Percentiles rank a stretch among this genome's conserved stretches.
phyloP scores from a whole-genome alignment of 2,329 filamentous ascomycete species.

The Penicillium sp. region DNA sequence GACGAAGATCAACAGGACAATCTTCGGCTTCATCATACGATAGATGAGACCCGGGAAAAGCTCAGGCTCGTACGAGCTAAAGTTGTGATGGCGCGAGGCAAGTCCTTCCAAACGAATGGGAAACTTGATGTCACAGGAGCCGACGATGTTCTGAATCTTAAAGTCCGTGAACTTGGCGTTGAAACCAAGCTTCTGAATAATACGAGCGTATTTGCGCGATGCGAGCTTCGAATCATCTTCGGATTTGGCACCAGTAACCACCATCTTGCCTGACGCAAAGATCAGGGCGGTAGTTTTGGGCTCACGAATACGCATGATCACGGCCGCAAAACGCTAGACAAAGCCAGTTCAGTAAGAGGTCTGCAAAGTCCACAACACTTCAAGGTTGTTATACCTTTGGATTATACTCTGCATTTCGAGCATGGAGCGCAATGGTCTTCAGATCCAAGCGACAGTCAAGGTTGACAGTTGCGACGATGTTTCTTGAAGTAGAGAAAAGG shows the following conservation, averaged over 20 bases:
- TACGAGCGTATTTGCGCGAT: conserved; percentile 94
- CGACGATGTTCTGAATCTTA: conserved; percentile 99
- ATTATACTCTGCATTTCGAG: conserved; percentile 97
- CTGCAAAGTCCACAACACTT: conserved; percentile 20
- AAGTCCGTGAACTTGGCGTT: conserved; percentile 99
- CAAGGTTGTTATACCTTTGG: conserved; percentile 69
- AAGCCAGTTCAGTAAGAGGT: conserved; percentile 41
- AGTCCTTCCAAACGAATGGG: conserved; percentile 94
- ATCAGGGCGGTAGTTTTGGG: conserved; percentile 98
- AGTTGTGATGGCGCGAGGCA: conserved; percentile 96
- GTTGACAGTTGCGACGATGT: conserved; percentile 98
- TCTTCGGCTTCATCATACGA: conserved; percentile 99
- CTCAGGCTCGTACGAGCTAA: conserved; percentile 98
- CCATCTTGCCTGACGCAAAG: conserved; percentile 99
- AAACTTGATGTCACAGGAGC: conserved; percentile 99
- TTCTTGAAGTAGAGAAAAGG: conserved; percentile 57
- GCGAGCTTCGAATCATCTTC: conserved; percentile 98
- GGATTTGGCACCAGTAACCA: conserved; percentile 95
- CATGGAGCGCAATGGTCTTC: conserved; percentile 97
- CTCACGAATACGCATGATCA: conserved; percentile 99
- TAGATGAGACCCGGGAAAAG: conserved; percentile 99
- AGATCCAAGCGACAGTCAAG: conserved; percentile 94
- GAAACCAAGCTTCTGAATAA: conserved; percentile 99
- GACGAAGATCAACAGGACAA: conserved; percentile 95
- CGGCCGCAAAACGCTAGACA: conserved; percentile 88